These are phyloP conservation scores for Coemansia sp. DNA, from an alignment of 192 early-diverging fungal species.

Conservation along the genomic window DNA sequence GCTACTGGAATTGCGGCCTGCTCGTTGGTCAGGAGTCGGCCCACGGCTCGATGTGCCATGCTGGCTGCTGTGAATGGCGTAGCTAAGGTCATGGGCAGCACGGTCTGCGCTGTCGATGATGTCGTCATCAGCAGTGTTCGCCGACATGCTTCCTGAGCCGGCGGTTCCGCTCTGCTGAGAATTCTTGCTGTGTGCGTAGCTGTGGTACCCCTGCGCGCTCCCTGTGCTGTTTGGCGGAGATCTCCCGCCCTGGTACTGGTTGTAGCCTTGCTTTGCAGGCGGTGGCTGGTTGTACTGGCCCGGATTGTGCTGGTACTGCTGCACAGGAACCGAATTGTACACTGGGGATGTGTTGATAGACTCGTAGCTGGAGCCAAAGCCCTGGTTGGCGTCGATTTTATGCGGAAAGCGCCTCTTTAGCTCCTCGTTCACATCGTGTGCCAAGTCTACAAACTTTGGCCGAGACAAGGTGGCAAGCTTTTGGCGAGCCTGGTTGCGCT, in stretches of 20 bases:
- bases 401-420: constrained; percentile 54
- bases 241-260: constrained; percentile 14
- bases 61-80: constrained; percentile 25
- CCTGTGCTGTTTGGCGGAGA: constrained; percentile 37
- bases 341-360: constrained; percentile 30
- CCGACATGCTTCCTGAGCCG: constrained; percentile 3
- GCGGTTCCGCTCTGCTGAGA: constrained; percentile 1
- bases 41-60: constrained; percentile 10
- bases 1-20: constrained; percentile 11
- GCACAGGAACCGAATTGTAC: constrained; percentile 13
- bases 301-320: constrained; percentile 13
- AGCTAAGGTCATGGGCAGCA: constrained; percentile 20
- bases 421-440: constrained; percentile 82
- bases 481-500: constrained; percentile 94
- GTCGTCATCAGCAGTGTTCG: constrained; percentile 14
- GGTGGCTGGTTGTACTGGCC: constrained; percentile 11
- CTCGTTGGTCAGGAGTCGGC: constrained; percentile 17
- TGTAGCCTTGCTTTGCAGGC: constrained; percentile 6
- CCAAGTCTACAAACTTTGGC: constrained; percentile 87
- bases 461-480: constrained; percentile 91
- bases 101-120: constrained; percentile 23
- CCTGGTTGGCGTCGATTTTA: constrained; percentile 19
- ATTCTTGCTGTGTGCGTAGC: constrained; percentile 3
- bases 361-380: constrained; percentile 25
- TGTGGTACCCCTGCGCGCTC: constrained; percentile 16